Evolutionary conservation across 2,329 filamentous ascomycete genomes (phyloP).

Genomic region (Aspergillus ruber): DNA sequence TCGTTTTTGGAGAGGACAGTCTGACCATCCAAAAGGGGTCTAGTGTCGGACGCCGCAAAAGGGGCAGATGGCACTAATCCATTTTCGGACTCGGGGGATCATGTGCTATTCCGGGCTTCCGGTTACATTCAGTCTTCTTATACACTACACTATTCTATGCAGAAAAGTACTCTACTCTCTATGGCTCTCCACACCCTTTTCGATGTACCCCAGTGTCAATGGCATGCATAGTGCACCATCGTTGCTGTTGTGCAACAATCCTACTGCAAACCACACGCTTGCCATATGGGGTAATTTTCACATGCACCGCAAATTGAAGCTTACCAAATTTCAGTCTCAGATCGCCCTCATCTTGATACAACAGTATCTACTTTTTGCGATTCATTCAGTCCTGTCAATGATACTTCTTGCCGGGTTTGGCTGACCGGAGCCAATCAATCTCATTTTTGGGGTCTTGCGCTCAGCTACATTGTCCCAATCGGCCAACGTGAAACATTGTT

Average conservation of each 20-base stretch:
- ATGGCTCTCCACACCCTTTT: no score
- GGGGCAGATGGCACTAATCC: slow-evolving; percentile 10
- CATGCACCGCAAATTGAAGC: not conserved
- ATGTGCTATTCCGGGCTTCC: slow-evolving; percentile 9
- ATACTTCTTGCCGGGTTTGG: not conserved
- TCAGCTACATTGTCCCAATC: not conserved
- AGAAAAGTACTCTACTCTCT: no score
- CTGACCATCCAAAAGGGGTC: slow-evolving; percentile 16
- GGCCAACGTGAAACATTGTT: not conserved
- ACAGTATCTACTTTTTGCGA: not conserved
- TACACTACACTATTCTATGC: not conserved
- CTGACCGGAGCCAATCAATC: not conserved
- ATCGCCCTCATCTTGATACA: not conserved
- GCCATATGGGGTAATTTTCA: not conserved
- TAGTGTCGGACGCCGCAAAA: slow-evolving; percentile 21
- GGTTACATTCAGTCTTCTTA: slow-evolving; percentile 2
- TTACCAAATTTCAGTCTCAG: not conserved
- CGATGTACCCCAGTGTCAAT: not conserved
- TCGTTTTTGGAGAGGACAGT: slow-evolving; percentile 1
- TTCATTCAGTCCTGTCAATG: not conserved
- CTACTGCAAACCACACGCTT: no score
- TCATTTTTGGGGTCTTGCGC: not conserved
- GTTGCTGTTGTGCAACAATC: not conserved
- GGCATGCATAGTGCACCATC: not conserved
- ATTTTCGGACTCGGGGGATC: slow-evolving; percentile 4